Base-by-base conservation (phyloP, 176 grass and related monocot genomes). In the Oryza longistaminata region DNA sequence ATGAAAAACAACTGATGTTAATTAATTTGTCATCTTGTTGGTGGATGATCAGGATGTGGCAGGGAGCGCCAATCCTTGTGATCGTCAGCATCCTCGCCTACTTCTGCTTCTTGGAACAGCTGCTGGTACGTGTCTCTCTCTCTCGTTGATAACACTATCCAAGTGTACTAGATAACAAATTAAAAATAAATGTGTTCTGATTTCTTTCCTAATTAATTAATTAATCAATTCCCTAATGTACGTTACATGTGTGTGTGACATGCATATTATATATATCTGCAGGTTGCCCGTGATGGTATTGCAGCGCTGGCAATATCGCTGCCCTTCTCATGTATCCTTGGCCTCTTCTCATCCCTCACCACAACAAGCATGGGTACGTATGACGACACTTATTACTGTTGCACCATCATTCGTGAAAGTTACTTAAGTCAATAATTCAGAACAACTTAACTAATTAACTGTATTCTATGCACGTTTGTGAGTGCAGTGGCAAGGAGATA, bases 21-120 rank as follows among this genome's bases (percentile, higher is more conserved):
- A 6, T 16, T 87, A 74, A 4, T 62, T 45, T 53, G 12, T 33
- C 39, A 67, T 85, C 2, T 75, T 88, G 68, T 66, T 76, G 64
- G 64, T 53, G 15, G 16, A 49, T 19, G 52, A 55, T 44, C 89
- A 98, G 96, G 44, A 19, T 82, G 25, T 95, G 91, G 87, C 89
- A 94, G 16, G 96, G 91, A n/a, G 87, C 89, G 74, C 96, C 91
- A 50, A 83, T 98, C 53, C 89, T 98, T 34, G 82, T 94, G 17
- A 84, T 95, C 74, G 55, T 94, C 21, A 98, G 89, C 91, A 93
- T 89, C 64, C 89, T 98, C 21, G 91, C 91, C 52, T 98, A 98
- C 80, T 95, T 98, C 77, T 98, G 96, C 81, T 98, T 98, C 93
- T 67, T 98, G 64, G 93, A 98, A 74, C 81, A 98, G n/a, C 9